These are phyloP conservation scores for Xylaria scruposa DNA, from an alignment of 495 filamentous ascomycete species.

Conservation along the genomic window DNA sequence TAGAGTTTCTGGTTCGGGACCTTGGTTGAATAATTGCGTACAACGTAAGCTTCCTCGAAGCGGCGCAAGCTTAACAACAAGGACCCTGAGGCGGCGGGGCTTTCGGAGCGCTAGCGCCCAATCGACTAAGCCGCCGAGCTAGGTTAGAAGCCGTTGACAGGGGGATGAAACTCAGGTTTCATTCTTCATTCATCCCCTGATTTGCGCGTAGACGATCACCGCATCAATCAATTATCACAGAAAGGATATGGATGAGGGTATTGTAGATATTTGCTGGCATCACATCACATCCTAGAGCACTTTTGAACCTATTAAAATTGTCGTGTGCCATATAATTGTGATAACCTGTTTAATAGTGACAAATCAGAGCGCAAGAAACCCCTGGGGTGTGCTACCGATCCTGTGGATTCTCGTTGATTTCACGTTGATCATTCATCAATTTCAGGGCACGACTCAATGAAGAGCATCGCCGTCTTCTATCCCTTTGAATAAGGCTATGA, in stretches of 20 bases:
- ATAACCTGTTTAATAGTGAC: neutral
- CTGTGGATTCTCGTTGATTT: neutral
- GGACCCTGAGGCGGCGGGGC: neutral
- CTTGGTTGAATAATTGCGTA: neutral
- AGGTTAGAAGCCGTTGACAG: slow-evolving; percentile 5
- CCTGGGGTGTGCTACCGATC: neutral
- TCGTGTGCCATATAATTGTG: neutral
- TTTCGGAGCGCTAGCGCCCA: neutral
- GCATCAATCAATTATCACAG: neutral
- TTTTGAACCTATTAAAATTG: neutral
- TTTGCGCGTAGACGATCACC: neutral
- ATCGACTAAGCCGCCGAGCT: slow-evolving; percentile 16
- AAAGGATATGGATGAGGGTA: neutral
- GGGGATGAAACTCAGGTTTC: slow-evolving; percentile 18
- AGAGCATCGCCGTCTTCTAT: neutral
- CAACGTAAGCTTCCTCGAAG: neutral
- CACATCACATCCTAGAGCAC: neutral
- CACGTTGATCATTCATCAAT: neutral
- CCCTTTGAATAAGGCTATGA: neutral
- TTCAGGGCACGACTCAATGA: neutral
- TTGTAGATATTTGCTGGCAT: neutral
- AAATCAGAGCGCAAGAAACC: neutral
- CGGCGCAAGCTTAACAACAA: neutral
- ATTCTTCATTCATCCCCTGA: slow-evolving; percentile 18
- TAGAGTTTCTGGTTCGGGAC: neutral